These are phyloP conservation scores for Magnusiomyces tetraspermus DNA, from an alignment of 1,139 yeast species.

Conservation along the genomic window DNA sequence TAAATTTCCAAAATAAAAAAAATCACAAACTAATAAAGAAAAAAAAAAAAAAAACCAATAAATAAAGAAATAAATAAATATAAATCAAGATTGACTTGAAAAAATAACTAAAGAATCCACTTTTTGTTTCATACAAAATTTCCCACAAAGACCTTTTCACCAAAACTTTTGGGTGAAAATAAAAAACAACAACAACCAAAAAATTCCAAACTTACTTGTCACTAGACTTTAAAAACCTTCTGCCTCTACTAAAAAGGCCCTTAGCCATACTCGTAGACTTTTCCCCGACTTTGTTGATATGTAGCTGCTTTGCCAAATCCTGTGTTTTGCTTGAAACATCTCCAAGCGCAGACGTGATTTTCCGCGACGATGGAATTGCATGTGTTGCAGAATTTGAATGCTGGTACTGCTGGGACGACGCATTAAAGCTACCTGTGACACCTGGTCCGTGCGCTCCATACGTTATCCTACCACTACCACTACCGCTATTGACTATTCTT, in stretches of 20 bases:
- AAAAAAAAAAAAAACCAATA: too few relatives aligned
- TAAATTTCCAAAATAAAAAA: too few relatives aligned
- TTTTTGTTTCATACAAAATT: too few relatives aligned
- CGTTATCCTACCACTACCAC: neutral
- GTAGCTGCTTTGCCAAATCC: conserved; percentile 12
- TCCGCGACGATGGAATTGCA: neutral
- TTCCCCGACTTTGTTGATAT: conserved; percentile 30
- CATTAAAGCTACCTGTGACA: too few relatives aligned
- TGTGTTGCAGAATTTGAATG: conserved; percentile 17
- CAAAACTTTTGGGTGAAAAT: too few relatives aligned
- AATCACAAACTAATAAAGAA: too few relatives aligned
- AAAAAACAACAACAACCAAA: neutral
- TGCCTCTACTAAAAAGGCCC: conserved; percentile 31
- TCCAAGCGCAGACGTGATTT: conserved; percentile 11
- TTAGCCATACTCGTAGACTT: conserved; percentile 29
- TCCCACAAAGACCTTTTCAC: neutral
- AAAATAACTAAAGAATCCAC: too few relatives aligned
- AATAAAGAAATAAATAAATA: too few relatives aligned
- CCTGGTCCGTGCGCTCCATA: neutral
- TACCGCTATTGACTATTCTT: neutral
- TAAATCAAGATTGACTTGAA: too few relatives aligned
- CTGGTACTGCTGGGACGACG: too few relatives aligned
- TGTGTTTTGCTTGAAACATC: conserved; percentile 6
- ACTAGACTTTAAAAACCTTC: conserved; percentile 17
- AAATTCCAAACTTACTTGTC: neutral